Percentiles rank a stretch among this genome's conserved stretches.
These are phyloP conservation scores for Fistulifera pelliculosa DNA, from an alignment of 108 stramenopile species.

Conservation along the genomic window DNA sequence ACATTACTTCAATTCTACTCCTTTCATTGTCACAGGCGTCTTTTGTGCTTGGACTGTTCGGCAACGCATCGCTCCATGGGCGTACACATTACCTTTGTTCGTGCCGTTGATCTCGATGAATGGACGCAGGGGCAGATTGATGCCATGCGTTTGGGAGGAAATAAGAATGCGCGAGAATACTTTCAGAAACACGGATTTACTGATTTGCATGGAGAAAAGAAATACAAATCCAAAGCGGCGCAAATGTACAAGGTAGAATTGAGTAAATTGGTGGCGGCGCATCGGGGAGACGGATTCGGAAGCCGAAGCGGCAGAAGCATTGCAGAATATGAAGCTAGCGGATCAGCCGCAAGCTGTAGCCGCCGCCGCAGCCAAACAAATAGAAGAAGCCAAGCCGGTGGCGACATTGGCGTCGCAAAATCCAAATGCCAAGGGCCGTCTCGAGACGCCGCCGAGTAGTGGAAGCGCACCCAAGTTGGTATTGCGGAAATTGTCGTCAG, in stretches of 20 bases:
- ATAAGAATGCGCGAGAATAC: conserved; percentile 68
- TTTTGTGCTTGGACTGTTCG: conserved; percentile 91
- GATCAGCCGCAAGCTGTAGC: conserved; percentile 34
- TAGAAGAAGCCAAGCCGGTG: conserved; percentile 35
- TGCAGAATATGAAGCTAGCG: conserved; percentile 53
- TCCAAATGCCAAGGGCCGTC: conserved; percentile 47
- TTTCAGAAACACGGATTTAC: conserved; percentile 79
- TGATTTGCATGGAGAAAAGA: conserved; percentile 77
- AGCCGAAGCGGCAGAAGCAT: conserved; percentile 12
- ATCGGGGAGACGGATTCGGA: conserved; percentile 39
- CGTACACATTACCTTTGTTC: conserved; percentile 85
- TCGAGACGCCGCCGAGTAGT: conserved; percentile 49
- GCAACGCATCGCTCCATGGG: conserved; percentile 87
- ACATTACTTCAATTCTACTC: neutral
- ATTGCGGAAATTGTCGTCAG: conserved; percentile 54
- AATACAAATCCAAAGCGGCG: conserved; percentile 79
- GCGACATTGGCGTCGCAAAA: conserved; percentile 62
- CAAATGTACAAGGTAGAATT: conserved; percentile 63
- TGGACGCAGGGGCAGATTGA: conserved; percentile 92
- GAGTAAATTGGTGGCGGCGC: conserved; percentile 45
- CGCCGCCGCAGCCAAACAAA: conserved; percentile 9
- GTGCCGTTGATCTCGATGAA: conserved; percentile 85
- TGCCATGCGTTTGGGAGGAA: conserved; percentile 86
- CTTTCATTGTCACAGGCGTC: conserved; percentile 35
- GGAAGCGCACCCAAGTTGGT: conserved; percentile 22